Base-by-base conservation (phyloP, 2,329 filamentous ascomycete genomes). In the Parastagonospora avenae region DNA sequence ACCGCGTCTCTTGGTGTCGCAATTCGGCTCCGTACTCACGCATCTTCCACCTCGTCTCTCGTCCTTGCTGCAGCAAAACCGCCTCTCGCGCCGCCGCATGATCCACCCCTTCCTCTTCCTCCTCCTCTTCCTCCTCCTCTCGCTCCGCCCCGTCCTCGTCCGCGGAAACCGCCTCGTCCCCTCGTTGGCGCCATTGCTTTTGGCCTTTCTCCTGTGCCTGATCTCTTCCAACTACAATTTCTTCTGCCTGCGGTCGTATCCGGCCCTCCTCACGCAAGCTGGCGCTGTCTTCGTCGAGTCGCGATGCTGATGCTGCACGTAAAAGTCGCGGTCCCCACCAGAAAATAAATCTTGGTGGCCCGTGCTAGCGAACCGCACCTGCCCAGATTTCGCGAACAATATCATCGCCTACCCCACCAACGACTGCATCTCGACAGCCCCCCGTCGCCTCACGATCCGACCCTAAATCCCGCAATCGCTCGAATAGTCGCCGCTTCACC, bases 401-500 rank as follows among this genome's bases (percentile, higher is more conserved):
- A 69, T 68, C 65, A 53, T 16, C 50, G 42, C 27, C 16, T 49
- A 57, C 59, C 59, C 59, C 59, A 60, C 59, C 54, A 53, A 51
- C 39, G 46, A 52, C 48, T 57, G 56, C 43, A 45, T 50, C 52
- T 52, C 56, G 41, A 55, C 53, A 45, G 42, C 43, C 57, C 48
- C 55, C 56, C 41, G 45, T 37, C 53, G 53, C 45, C 44, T 48
- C 50, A 46, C 30, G 24, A 19, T 24, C 10, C 31, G 31, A 10
- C 31, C 8, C 31, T 3, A 7, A 43, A 55, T 37, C 46, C 35
- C 61, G 44, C 45, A 57, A 51, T 39, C 46, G 14, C 38, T 48
- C 48, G 33, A 33, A n/a, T 28, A 8, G 14, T 42, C 32, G 35
- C 16, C 33, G 36, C 46, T 35, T 46, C 84, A 92, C 71, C 78